Percentiles rank a stretch among this genome's conserved stretches.
Conservation (phyloP, 768 basidiomycete species). For the Xerocomellus amylosporus region DNA sequence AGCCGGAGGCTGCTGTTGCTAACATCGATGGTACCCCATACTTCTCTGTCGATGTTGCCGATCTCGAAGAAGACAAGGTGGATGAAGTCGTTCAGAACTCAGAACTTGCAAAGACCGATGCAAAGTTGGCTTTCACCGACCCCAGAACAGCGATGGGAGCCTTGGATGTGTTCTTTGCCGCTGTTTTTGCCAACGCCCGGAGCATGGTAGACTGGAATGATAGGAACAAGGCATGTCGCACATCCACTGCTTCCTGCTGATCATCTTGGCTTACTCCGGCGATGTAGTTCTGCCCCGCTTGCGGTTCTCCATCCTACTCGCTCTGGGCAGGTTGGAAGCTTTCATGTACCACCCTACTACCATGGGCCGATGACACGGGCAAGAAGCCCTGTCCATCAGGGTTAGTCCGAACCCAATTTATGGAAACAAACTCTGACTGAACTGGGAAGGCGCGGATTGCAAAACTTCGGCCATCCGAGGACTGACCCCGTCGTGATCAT, state of each 20-base stretch:
- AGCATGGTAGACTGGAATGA: slow-evolving; percentile 92
- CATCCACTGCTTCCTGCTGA: neutral
- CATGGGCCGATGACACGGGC: slow-evolving; percentile 66
- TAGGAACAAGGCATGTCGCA: slow-evolving; percentile 66
- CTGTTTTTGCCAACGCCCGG: slow-evolving; percentile 73
- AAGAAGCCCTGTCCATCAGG: slow-evolving; percentile 68
- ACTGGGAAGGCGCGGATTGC: slow-evolving; percentile 65
- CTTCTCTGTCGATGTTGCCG: slow-evolving; percentile 76
- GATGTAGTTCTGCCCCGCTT: slow-evolving; percentile 83
- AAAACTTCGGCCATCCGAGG: slow-evolving; percentile 82
- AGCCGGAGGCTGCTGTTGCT: slow-evolving; percentile 49
- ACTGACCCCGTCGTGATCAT: slow-evolving; percentile 92
- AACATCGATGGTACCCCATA: slow-evolving; percentile 80
- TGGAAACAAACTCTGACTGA: slow-evolving; percentile 11
- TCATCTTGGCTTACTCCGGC: neutral
- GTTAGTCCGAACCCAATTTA: slow-evolving; percentile 41
- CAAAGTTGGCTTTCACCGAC: slow-evolving; percentile 58
- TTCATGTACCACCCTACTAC: slow-evolving; percentile 69
- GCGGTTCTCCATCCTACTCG: slow-evolving; percentile 77
- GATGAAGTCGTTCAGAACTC: slow-evolving; percentile 41
- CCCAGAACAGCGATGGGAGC: slow-evolving; percentile 54
- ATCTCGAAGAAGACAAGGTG: slow-evolving; percentile 44
- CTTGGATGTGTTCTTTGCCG: slow-evolving; percentile 65
- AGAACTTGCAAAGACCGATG: slow-evolving; percentile 37
- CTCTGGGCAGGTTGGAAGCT: slow-evolving; percentile 98